Evolutionary conservation across 345 rosid species (phyloP), one percentile per base, ranked within the genome.

Genomic region (Abelmoschus esculentus): DNA sequence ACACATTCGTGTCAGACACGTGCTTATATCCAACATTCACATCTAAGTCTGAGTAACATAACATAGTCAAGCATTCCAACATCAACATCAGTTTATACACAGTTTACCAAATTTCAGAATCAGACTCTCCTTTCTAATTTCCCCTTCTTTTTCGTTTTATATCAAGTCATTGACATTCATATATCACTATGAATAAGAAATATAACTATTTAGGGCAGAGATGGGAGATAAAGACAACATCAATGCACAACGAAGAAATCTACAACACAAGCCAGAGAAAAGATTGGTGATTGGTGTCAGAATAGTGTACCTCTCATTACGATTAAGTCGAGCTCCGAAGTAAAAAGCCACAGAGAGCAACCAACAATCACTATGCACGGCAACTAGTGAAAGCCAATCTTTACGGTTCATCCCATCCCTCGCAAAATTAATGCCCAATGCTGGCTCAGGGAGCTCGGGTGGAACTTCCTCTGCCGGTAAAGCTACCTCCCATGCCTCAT

Each of bases 401-500:
- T 42, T 42, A 42, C 46, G 46, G 13, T 42, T 42, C 46, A 42
- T 42, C 46, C 46, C 46, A 42, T 42, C 46, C 3, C 46, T 42
- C 2, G 46, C 46, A 42, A 42, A 42, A 42, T 42, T 42, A 42
- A 42, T 10, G 13, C 46, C 96, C 78, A 90, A 81, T 5, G 91
- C 90, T 7, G 93, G 96, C 84, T 88, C 93, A 18, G 93, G 89
- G 9, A 88, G 88, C 86, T 88, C 91, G 0, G 91, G 91, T 3
- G 91, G 96, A 58, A 90, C 90, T 80, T 42, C 46, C 46, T 42
- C 13, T 8, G 46, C 46, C 3, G 46, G 46, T 42, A 42, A 42
- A 42, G 46, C 46, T 10, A 42, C 46, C 46, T 42, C 46, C 46
- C 46, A 42, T 42, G 46, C 46, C 46, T 42, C 46, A 42, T 42